Conservation (phyloP, 768 basidiomycete species). For the Auricularia auricula-judae region DNA sequence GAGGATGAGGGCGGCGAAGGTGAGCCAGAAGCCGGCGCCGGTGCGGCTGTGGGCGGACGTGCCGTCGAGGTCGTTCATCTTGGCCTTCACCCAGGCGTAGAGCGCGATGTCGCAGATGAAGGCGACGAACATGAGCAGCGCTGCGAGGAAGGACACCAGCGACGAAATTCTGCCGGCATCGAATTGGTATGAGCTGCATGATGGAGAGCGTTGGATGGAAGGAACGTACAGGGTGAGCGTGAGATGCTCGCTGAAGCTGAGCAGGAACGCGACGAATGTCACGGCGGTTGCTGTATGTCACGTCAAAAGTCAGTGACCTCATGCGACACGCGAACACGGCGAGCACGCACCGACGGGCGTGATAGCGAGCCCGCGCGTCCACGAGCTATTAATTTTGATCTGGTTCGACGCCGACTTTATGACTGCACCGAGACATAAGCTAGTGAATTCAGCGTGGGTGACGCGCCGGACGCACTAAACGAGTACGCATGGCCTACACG, state of each 20-base stretch:
- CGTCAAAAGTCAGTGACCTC: background rate
- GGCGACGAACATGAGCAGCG: constrained; percentile 54
- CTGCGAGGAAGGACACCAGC: constrained; percentile 53
- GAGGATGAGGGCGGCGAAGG: constrained; percentile 53
- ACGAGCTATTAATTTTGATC: constrained; percentile 38
- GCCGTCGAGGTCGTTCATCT: constrained; percentile 38
- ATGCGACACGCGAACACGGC: no score
- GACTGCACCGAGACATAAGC: constrained; percentile 10
- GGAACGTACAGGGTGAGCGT: constrained; percentile 23
- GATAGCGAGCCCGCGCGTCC: constrained; percentile 65
- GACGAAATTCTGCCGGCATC: constrained; percentile 22
- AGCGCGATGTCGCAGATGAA: constrained; percentile 73
- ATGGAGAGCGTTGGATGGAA: background rate
- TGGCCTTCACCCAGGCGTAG: constrained; percentile 46
- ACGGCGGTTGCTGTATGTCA: constrained; percentile 32
- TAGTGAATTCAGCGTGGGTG: no score
- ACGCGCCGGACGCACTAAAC: constrained; percentile 21
- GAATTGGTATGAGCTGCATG: background rate
- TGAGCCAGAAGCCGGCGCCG: constrained; percentile 68
- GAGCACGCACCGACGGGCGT: constrained; percentile 58
- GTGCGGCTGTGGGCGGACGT: constrained; percentile 38
- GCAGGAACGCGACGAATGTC: constrained; percentile 51
- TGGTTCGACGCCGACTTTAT: constrained; percentile 19
- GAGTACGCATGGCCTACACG: constrained; percentile 46
- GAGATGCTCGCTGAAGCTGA: constrained; percentile 50